Conservation (phyloP, 148 eudicot species). For the Selenicereus undatus region DNA sequence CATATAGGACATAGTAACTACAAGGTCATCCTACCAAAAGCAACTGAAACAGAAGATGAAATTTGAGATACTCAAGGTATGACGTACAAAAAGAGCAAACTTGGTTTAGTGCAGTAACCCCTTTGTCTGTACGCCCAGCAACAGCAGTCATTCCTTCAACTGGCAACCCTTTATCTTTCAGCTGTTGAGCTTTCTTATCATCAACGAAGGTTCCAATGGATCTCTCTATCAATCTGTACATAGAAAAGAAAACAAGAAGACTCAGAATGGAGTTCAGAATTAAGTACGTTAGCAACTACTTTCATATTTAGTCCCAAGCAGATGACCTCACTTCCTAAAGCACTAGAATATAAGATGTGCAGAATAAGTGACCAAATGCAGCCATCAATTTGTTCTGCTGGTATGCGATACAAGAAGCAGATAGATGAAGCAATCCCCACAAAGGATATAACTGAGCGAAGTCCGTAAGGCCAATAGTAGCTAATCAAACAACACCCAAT, state of each 20-base stretch:
- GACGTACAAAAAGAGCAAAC: constrained; percentile 92
- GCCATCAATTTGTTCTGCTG: background rate
- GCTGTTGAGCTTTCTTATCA: constrained; percentile 65
- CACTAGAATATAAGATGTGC: background rate
- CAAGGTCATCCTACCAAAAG: background rate
- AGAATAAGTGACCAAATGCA: background rate
- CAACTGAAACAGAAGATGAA: constrained; percentile 4
- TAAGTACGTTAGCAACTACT: background rate
- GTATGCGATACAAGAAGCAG: background rate
- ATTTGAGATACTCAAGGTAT: constrained; percentile 16
- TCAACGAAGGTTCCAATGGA: constrained; percentile 80
- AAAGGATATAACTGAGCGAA: background rate
- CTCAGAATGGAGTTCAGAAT: background rate
- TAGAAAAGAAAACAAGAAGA: constrained; percentile 18
- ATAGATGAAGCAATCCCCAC: background rate
- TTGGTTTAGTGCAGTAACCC: constrained; percentile 87
- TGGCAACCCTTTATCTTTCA: constrained; percentile 77
- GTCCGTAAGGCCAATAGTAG: background rate
- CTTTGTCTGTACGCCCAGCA: constrained; percentile 98
- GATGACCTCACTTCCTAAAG: background rate
- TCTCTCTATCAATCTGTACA: constrained; percentile 60
- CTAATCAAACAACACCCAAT: background rate
- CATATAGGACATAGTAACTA: background rate
- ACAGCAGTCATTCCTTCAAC: constrained; percentile 64
- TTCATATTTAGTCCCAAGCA: background rate